Evolutionary conservation across 2,329 filamentous ascomycete genomes (phyloP).

Genomic region (Cladosporium sp.): DNA sequence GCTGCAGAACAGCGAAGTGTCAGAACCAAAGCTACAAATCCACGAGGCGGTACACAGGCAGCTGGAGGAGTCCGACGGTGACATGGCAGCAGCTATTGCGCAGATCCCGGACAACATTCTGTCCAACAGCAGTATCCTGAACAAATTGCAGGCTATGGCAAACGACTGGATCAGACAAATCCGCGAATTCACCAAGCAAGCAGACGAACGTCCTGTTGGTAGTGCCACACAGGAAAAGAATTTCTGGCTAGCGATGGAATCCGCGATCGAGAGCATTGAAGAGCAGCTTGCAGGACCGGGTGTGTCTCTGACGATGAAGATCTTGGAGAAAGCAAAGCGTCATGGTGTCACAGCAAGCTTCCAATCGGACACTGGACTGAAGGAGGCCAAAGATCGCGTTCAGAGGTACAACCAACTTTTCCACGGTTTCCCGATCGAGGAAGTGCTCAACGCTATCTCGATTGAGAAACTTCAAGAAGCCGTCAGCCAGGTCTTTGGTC

Average conservation of each 20-base stretch:
- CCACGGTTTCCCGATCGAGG: constrained; percentile 94
- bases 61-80: constrained; percentile 66
- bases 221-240: constrained; percentile 97
- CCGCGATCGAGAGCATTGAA: constrained; percentile 86
- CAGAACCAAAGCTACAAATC: constrained; percentile 79
- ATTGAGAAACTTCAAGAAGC: constrained; percentile 85
- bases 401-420: constrained; percentile 99
- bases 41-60: constrained; percentile 85
- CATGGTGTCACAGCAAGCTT: constrained; percentile 98
- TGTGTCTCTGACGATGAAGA: constrained; percentile 85
- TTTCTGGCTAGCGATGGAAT: constrained; percentile 98
- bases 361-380: constrained; percentile 88
- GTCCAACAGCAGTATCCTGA: constrained; percentile 86
- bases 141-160: constrained; percentile 86
- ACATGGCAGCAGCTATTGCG: constrained; percentile 69
- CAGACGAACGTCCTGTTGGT: constrained; percentile 70
- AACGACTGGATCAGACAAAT: constrained; percentile 99
- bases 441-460: constrained; percentile 87
- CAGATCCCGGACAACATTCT: constrained; percentile 71
- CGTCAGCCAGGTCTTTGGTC: constrained; percentile 81
- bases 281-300: constrained; percentile 82
- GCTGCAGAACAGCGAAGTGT: constrained; percentile 97
- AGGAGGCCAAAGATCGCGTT: constrained; percentile 92
- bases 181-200: constrained; percentile 90
- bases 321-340: constrained; percentile 93